Percentiles rank a stretch among this genome's conserved stretches.
Conservation (phyloP, 768 basidiomycete genomes). For the Suillus tomentosus region DNA sequence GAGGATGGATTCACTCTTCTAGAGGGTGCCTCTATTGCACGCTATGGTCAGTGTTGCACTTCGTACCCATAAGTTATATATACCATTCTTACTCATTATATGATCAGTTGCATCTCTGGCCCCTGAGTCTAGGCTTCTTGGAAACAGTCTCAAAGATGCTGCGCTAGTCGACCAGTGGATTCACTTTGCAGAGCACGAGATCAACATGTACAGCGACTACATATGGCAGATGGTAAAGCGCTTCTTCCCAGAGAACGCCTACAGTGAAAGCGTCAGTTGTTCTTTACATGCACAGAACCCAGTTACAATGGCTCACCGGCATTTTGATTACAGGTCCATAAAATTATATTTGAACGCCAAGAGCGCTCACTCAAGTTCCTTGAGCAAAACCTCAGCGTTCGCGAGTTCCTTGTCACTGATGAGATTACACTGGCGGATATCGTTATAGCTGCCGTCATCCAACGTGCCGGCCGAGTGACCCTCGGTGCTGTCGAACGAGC, state of each 20-base stretch:
- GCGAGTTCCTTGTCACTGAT: slow-evolving; percentile 28
- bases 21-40: slow-evolving; percentile 33
- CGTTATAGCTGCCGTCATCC: slow-evolving; percentile 22
- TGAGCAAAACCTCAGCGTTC: slow-evolving; percentile 25
- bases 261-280: slow-evolving; percentile 27
- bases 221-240: slow-evolving; percentile 20
- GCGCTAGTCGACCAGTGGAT: slow-evolving; percentile 35
- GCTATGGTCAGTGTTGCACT: slow-evolving; percentile 21
- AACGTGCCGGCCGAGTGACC: slow-evolving; percentile 28
- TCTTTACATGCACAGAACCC: background rate
- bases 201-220: slow-evolving; percentile 24
- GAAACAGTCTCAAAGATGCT: slow-evolving; percentile 23
- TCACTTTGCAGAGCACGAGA: slow-evolving; percentile 31
- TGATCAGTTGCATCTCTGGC: slow-evolving; percentile 25
- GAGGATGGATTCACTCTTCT: slow-evolving; percentile 25
- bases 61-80: background rate
- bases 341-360: slow-evolving; percentile 21
- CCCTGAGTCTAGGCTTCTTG: slow-evolving; percentile 30
- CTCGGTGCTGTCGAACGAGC: slow-evolving; percentile 31
- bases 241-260: slow-evolving; percentile 17
- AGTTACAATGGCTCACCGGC: background rate
- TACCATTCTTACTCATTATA: background rate
- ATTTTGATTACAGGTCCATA: slow-evolving; percentile 21
- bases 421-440: slow-evolving; percentile 32
- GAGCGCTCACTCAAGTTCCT: slow-evolving; percentile 28